phyloP scores from a whole-genome alignment of 371 early-diverging fungal genomes.

The Mortierella sp. region DNA sequence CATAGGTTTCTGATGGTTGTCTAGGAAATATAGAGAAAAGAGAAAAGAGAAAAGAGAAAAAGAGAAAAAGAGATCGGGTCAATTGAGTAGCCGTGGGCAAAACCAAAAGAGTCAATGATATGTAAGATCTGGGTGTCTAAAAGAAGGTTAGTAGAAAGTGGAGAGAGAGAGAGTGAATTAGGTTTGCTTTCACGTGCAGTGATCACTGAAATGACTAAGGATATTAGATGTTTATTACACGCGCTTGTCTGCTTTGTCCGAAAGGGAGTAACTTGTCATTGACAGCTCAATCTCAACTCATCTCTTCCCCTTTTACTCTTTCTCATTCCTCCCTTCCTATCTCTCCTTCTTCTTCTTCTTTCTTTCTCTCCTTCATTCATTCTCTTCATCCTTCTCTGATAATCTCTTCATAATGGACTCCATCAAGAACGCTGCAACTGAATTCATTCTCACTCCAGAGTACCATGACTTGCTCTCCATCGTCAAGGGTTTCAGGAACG shows the following conservation, averaged over 20 bases:
- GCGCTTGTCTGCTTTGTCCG: not conserved
- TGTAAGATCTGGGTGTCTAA: too few relatives aligned
- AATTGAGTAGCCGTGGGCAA: not conserved
- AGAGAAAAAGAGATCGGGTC: not conserved
- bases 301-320: not conserved
- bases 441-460: conserved; percentile 76
- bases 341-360: not conserved
- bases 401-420: conserved; percentile 36
- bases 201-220: not conserved
- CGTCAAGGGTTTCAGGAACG: conserved; percentile 95
- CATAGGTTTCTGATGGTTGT: too few relatives aligned
- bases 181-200: conserved; percentile 1
- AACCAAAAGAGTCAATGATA: too few relatives aligned
- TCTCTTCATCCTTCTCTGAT: not conserved
- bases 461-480: conserved; percentile 88
- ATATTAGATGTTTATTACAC: not conserved
- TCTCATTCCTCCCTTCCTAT: not conserved
- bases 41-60: not conserved
- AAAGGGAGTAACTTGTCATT: not conserved
- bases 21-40: not conserved
- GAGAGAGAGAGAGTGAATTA: too few relatives aligned
- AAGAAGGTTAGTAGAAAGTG: too few relatives aligned
- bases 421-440: conserved; percentile 61
- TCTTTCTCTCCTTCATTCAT: not conserved
- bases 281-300: not conserved